phyloP scores from a whole-genome alignment of 2,329 filamentous ascomycete species.

The Diplodia seriata region DNA sequence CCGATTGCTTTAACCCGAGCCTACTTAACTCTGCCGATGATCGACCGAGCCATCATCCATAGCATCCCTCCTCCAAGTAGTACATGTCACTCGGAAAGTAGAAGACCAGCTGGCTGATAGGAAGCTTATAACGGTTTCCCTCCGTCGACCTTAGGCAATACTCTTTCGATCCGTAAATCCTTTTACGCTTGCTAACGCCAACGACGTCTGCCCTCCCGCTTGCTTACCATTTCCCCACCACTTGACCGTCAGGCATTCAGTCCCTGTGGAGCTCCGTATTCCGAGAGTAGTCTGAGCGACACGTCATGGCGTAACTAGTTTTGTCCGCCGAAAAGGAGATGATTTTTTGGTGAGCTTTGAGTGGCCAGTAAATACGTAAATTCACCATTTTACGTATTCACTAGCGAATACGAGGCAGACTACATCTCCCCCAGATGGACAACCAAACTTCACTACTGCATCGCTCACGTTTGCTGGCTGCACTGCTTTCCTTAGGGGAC shows the following conservation, averaged over 20 bases:
- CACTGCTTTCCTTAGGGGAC: too few relatives aligned
- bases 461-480: too few relatives aligned
- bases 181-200: too few relatives aligned
- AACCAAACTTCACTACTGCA: background rate
- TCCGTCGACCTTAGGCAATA: too few relatives aligned
- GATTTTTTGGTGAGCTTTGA: background rate
- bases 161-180: too few relatives aligned
- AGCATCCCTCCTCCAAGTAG: too few relatives aligned
- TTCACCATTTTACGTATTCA: slow-evolving; percentile 16
- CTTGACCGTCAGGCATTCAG: background rate
- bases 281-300: background rate
- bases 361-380: slow-evolving; percentile 15
- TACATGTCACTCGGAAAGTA: too few relatives aligned
- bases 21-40: background rate
- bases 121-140: too few relatives aligned
- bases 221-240: too few relatives aligned
- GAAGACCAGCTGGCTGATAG: too few relatives aligned
- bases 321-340: background rate
- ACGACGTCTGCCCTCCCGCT: too few relatives aligned
- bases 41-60: background rate
- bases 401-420: background rate
- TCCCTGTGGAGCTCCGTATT: background rate
- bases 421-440: background rate
- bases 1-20: background rate
- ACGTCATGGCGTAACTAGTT: background rate